Evolutionary conservation across 805 yeast species (phyloP).

Genomic region (Wickerhamomyces subpelliculosus): DNA sequence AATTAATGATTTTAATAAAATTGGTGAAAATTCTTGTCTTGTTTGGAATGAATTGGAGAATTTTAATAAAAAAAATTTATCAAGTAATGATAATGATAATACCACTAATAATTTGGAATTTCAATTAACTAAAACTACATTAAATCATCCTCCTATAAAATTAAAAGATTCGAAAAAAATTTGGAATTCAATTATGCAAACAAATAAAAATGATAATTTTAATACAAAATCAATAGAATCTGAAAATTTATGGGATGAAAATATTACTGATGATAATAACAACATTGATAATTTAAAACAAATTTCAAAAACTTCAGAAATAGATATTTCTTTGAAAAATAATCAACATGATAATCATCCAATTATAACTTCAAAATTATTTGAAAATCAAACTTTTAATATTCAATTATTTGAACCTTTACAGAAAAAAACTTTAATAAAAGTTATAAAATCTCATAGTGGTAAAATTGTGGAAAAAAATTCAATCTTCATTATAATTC

Average conservation of each 20-base stretch:
- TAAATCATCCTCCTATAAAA: no score
- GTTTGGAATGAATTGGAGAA: slow-evolving; percentile 19
- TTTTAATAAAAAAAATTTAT: slow-evolving; percentile 11
- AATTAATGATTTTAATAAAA: slow-evolving; percentile 8
- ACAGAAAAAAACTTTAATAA: slow-evolving; percentile 31
- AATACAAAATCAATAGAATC: slow-evolving; percentile 2
- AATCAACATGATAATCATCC: background rate
- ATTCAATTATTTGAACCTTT: slow-evolving; percentile 33
- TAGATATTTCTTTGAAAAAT: no score
- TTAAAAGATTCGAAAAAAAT: slow-evolving; percentile 20
- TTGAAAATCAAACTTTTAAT: slow-evolving; percentile 35
- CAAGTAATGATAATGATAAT: slow-evolving; percentile 3
- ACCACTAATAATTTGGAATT: no score
- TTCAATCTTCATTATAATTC: slow-evolving; percentile 12
- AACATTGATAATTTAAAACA: background rate
- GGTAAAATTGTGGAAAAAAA: slow-evolving; percentile 25
- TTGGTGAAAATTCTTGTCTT: slow-evolving; percentile 25
- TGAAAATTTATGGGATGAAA: slow-evolving; percentile 18
- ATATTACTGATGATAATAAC: slow-evolving; percentile 3
- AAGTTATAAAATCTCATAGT: slow-evolving; percentile 38
- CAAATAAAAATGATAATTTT: slow-evolving; percentile 2
- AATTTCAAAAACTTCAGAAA: slow-evolving; percentile 1
- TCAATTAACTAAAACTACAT: no score
- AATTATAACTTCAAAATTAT: slow-evolving; percentile 20
- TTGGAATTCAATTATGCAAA: slow-evolving; percentile 34